Base-by-base conservation (phyloP, 2,329 filamentous ascomycete genomes). In the Exophiala lecanii-corni region DNA sequence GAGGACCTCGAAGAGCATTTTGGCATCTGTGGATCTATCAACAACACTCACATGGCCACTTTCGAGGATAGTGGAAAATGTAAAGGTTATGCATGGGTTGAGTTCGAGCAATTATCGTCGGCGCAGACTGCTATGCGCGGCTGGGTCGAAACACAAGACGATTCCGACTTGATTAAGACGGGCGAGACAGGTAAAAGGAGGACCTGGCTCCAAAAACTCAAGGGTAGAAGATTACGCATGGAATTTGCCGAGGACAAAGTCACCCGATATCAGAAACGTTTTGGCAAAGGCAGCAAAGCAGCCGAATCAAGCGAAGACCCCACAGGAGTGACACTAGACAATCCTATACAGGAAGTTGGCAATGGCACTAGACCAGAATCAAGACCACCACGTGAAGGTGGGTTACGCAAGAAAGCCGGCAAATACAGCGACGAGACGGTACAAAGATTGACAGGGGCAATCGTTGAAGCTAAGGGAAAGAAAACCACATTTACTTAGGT, bases 61-160 rank as follows among this genome's bases (percentile, higher is more conserved):
- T 98, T 98, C 61, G 87, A 97, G 65, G 94, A 98, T 64, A 84
- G 84, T 15, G 92, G 92, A 32, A 98, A 97, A 70, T 98, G 92
- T 72, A 97, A 97, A 70, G 94, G 92, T 13, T 98, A 84, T 67
- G 92, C 84, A 4, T 98, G 92, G 89, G 81, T 98, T 49, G 86
- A 86, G 49, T 98, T 97, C 66, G 82, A 83, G 60, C 81, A 89
- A 38, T 61, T 89, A 9, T 81, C 86, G 43, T 78, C 84, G 0
- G 88, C 88, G 0, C 78, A 82, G 37, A 76, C 76, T 57, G 86
- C 86, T 3, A 88, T 94, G 53, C 82, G 81, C 61, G 91, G 91
- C 1, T 96, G 85, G 57, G 75, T 88, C 47, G 79, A 81, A 67
- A 75, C 89, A 23, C 43, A 64, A 63, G 17, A 65, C 65, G 51